Evolutionary conservation across 139 green algal species (phyloP), one percentile per base, ranked within the genome.

Genomic region (Eudorina sp.): DNA sequence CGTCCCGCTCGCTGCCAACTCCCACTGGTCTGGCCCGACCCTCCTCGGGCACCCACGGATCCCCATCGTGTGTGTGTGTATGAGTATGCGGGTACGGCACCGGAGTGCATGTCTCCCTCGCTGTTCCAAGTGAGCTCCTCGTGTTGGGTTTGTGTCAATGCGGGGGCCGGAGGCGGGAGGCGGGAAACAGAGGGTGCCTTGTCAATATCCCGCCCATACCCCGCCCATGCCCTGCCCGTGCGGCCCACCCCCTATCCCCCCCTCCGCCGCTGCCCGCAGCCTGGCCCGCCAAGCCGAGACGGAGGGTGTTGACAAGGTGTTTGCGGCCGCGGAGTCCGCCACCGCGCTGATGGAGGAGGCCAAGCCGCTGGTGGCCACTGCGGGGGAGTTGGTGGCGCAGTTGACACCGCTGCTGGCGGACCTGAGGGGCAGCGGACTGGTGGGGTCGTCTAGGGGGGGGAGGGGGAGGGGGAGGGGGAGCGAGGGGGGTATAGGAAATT

Each of bases 241-340:
- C n/a, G 21, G 27, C 62, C 62, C 62, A 3, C 31, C 21, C 62
- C 62, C 62, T 72, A 16, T 34, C 0, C 40, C n/a, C 31, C 31
- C 31, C 0, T 31, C 14, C 62, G n/a, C 41, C 0, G 43, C n/a
- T 95, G 89, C 84, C 36, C 95, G 91, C 58, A 98, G 97, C 62
- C 93, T 99, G 25, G 97, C 97, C 3, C 88, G 96, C 43, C 92
- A 99, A 88, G 96, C 99, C 90, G 98, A 99, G 76, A 72, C 93
- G 0, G 88, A 98, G 29, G 96, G 96, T 25, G 89, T 92, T 72
- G 90, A 92, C 64, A 92, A 92, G 81, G 92, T 99, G 83, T 98
- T 99, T 92, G 94, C 95, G 2, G 94, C 98, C 0, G 95, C 97
- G 14, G 93, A 98, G 64, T 90, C 90, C 27, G 95, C 96, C 13